Base-by-base conservation (phyloP, 2,329 filamentous ascomycete genomes). In the Clarireedia sp. region DNA sequence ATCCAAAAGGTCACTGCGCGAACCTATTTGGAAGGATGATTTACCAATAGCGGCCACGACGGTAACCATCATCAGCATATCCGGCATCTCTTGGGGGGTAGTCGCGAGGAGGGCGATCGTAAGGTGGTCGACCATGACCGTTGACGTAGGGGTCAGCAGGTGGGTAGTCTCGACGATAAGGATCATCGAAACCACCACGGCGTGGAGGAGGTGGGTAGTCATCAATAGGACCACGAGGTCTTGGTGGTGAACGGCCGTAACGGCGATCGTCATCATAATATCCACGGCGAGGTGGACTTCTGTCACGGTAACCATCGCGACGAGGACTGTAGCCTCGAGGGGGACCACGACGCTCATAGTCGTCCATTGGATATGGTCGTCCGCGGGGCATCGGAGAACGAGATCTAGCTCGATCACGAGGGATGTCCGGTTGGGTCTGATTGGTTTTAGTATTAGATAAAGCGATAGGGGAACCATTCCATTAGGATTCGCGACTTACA, bases 281-380 rank as follows among this genome's bases (percentile, higher is more conserved):
- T 58, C 92, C 87, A 63, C 89, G 86, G 58, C 87, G 79, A 54
- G 80, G 86, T 56, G 87, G 87, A 67, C 89, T 92, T 66, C 91
- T 85, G 68, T 95, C 90, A 69, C 92, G 90, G 72, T 96, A 96
- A 61, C 87, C 85, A 59, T 87, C 85, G 49, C 79, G 82, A 62
- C 87, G 83, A 86, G 90, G 91, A 71, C 87, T 95, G 71, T 95
- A 96, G 12, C 86, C 89, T 64, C 89, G 83, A 57, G 83, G 83
- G 58, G 89, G 87, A 45, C 86, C 86, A 66, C 92, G 89, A 65
- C 90, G 86, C 62, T 91, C 87, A 70, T 94, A 91, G 66, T 94
- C 88, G 68, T 92, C 89, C 60, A 83, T 88, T 58, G 84, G 81
- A 60, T 85, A 82, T 60, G 87, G 80, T 58, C 83, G 85, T 43